Evolutionary conservation across 345 rosid species (phyloP).

Genomic region (Rhodomyrtus tomentosa): DNA sequence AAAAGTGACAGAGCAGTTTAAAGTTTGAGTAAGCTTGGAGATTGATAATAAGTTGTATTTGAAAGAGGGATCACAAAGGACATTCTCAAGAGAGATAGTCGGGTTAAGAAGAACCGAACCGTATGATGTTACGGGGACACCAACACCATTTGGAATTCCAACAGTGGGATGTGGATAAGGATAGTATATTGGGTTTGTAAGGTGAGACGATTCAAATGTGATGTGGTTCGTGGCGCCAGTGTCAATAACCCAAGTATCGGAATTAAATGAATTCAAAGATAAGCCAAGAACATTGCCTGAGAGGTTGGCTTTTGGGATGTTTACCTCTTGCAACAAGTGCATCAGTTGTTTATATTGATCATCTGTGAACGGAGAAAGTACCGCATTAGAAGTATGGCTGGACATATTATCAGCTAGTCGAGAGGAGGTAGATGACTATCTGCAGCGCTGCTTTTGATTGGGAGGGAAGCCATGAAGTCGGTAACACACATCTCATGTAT

Average conservation of each 20-base stretch:
- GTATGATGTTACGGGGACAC: not conserved
- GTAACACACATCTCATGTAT: not conserved
- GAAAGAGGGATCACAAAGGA: not conserved
- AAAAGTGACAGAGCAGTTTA: not conserved
- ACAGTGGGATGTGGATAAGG: not conserved
- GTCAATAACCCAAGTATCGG: not conserved
- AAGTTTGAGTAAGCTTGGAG: not conserved
- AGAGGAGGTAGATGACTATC: not conserved
- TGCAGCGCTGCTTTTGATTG: rapidly evolving
- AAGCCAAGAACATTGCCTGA: not conserved
- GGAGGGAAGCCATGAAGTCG: not conserved
- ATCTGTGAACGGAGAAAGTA: not conserved
- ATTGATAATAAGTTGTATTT: not conserved
- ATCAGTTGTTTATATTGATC: not conserved
- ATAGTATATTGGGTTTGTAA: too few species aligned
- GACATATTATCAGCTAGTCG: not conserved
- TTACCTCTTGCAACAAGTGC: not conserved
- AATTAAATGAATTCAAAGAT: not conserved
- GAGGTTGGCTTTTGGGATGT: not conserved
- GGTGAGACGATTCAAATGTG: not conserved
- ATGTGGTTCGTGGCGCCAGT: not conserved
- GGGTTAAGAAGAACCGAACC: rapidly evolving
- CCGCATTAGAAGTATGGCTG: not conserved
- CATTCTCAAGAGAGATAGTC: not conserved
- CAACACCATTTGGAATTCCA: not conserved